Evolutionary conservation across 345 rosid species (phyloP), one percentile per base, ranked within the genome.

Genomic region (Carallia brachiata): DNA sequence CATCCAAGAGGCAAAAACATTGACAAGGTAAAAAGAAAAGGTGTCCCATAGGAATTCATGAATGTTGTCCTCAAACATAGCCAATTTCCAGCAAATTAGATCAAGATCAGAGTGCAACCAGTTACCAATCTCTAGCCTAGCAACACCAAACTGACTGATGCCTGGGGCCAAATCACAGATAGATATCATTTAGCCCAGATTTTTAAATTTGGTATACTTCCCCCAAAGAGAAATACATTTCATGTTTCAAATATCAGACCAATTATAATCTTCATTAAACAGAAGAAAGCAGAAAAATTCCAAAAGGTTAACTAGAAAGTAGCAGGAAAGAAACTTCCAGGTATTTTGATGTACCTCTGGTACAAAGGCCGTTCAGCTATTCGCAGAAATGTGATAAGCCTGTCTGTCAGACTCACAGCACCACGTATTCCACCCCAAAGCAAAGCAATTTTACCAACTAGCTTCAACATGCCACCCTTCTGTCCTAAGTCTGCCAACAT

Each of bases 371-470:
- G 89, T 59, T 95, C 92, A 67, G 88, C 91, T 66, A 95, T 65
- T 32, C 4, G 97, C 75, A 91, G 83, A 85, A 90, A 91, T 17
- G 67, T 75, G 80, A 95, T 90, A 70, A 91, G 90, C 81, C 61
- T 87, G 67, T 86, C 91, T 55, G 95, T 91, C 78, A 91, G 80
- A 87, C 97, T 91, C 88, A 89, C 79, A 66, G 99, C 97, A 79
- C 96, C 97, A 39, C 99, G 97, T 70, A 95, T 75, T 69, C 99
- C 99, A 81, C 97, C 99, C 99, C 99, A 95, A 82, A 95, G 97
- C 87, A 95, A 76, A 68, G 99, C 99, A 81, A 91, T 65, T 82
- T 95, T 95, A 61, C 97, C 92, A 77, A 91, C 90, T 66, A 95
- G 86, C 81, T 40, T 86, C 81, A 90, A 66, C 69, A 92, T 73